These are phyloP conservation scores for Phytopythium boreale DNA, from an alignment of 352 stramenopile species.

Conservation along the genomic window DNA sequence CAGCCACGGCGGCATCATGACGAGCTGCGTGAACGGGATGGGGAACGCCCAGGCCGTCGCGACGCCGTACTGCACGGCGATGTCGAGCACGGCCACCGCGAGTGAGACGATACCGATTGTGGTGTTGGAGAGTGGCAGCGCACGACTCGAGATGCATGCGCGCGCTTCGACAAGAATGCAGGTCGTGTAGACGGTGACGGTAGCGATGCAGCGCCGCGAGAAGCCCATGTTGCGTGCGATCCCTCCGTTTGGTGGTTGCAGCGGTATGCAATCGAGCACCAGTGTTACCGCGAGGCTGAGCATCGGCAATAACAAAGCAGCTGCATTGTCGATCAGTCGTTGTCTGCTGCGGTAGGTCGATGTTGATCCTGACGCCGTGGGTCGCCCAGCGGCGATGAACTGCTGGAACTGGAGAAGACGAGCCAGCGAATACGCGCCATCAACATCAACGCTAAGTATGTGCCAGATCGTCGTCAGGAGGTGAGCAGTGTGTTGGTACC, in stretches of 20 bases:
- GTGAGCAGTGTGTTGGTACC: background rate
- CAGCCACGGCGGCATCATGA: constrained; percentile 3
- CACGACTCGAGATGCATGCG: background rate
- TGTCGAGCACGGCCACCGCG: background rate
- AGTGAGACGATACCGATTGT: background rate
- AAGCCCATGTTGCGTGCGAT: background rate
- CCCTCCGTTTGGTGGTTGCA: background rate
- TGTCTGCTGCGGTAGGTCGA: background rate
- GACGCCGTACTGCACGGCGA: background rate
- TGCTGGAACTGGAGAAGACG: background rate
- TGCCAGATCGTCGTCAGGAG: background rate
- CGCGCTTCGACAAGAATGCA: background rate
- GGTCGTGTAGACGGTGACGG: background rate
- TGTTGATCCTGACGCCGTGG: background rate
- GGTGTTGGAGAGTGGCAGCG: background rate
- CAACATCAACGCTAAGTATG: background rate
- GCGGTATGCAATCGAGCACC: background rate
- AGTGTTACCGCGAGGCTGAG: background rate
- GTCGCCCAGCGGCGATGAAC: background rate
- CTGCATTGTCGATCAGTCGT: background rate
- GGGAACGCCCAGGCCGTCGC: constrained; percentile 1
- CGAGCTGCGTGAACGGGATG: constrained; percentile 4
- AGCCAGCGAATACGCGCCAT: background rate
- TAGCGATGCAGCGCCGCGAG: background rate
- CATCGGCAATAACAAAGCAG: background rate